Evolutionary conservation across 495 filamentous ascomycete genomes (phyloP), one percentile per base, ranked within the genome.

Genomic region (Hypomontagnella submonticulosa): DNA sequence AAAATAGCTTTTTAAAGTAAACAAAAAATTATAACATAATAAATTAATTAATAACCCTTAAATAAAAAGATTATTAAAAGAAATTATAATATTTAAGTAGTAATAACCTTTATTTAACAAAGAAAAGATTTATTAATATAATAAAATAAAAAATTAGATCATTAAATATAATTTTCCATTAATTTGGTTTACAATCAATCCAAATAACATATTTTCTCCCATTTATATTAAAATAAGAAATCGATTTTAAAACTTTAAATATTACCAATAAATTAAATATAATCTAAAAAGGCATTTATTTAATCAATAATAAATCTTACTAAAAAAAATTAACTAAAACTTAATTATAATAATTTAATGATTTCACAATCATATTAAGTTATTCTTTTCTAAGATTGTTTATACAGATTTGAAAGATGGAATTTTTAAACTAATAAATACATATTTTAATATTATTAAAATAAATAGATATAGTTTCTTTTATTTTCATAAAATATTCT

Each of bases 141-240:
- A 43, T 43, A 2, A 43, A 43, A 43, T 43, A 2, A 15, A 43
- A 43, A 43, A 15, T 43, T 9, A 16, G 4, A 43, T 43, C 3
- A 15, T 43, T 3, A 16, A 43, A 15, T 13, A 43, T 15, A 15
- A 15, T 1, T 7, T 19, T 1, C 16, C 16, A 11, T 10, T 10
- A 1, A 46, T 46, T 27, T 46, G 20, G 20, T 46, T 46, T 9
- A 46, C 20, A 6, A 23, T 46, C n/a, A 46, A 46, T 46, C 20
- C 20, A 27, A 46, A 46, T n/a, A 19, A 46, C n/a, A 7, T 46
- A 16, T 46, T 16, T 5, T 46, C 20, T 1, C 20, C 43, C 2
- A 19, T 46, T 11, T 16, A 16, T 23, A 46, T 46, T 4, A 2
- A 23, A 4, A 23, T 46, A 2, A 19, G 16, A 4, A 36, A 36